Conservation (phyloP, 129 eudicot genomes). For the Lactuca sativa region DNA sequence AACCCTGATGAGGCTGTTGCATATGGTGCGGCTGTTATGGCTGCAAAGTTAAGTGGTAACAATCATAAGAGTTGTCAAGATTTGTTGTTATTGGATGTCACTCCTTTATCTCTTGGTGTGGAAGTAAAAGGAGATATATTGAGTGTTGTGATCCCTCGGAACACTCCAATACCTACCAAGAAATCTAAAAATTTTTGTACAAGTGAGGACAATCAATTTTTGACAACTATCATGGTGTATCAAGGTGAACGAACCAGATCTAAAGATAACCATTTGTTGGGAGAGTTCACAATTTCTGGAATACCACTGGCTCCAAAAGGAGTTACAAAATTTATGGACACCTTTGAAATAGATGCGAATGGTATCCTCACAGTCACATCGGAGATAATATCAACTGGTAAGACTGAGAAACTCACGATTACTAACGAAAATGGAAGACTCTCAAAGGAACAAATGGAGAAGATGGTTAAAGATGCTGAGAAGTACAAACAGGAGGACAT, state of each 20-base stretch:
- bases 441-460: slow-evolving; percentile 10
- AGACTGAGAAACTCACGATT: slow-evolving; percentile 10
- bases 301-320: slow-evolving; percentile 23
- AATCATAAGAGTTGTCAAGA: background rate
- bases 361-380: slow-evolving; percentile 8
- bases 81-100: slow-evolving; percentile 7
- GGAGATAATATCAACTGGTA: slow-evolving; percentile 15
- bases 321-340: background rate
- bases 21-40: slow-evolving; percentile 16
- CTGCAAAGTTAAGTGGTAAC: slow-evolving; percentile 13
- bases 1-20: slow-evolving; percentile 21
- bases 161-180: slow-evolving; percentile 5
- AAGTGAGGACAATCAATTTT: background rate
- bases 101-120: slow-evolving; percentile 18
- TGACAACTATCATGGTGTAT: background rate
- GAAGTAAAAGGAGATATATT: background rate
- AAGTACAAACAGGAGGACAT: slow-evolving; percentile 8
- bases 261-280: slow-evolving; percentile 7
- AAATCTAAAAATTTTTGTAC: background rate
- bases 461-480: slow-evolving; percentile 10
- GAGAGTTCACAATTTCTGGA: background rate
- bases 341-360: slow-evolving; percentile 24
- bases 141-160: slow-evolving; percentile 12
- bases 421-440: slow-evolving; percentile 16
- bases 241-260: slow-evolving; percentile 27